Evolutionary conservation across 352 stramenopile genomes (phyloP).

Genomic region (Globisporangium splendens): DNA sequence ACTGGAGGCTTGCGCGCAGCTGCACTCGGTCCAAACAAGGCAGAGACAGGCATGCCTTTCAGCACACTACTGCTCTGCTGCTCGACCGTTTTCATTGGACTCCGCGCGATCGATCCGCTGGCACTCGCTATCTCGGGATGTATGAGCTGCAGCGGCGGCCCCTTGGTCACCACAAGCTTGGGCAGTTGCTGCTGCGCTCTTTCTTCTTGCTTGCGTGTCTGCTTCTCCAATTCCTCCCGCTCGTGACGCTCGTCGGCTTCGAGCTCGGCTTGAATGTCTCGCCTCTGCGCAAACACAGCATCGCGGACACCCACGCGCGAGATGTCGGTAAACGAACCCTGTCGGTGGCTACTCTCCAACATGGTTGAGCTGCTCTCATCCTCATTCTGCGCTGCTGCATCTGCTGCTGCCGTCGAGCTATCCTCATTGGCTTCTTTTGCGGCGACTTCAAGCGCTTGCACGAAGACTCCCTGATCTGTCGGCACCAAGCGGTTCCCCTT

Average conservation of each 20-base stretch:
- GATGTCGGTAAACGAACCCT: constrained; percentile 37
- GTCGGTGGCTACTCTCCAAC: background rate
- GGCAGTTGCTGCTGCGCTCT: constrained; percentile 17
- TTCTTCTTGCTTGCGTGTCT: constrained; percentile 13
- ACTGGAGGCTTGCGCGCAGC: constrained; percentile 10
- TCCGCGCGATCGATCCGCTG: background rate
- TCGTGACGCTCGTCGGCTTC: constrained; percentile 9
- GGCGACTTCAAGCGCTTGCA: constrained; percentile 20
- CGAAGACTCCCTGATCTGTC: constrained; percentile 18
- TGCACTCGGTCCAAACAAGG: constrained; percentile 18
- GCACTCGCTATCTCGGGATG: constrained; percentile 2
- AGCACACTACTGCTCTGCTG: constrained; percentile 25
- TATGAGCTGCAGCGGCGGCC: constrained; percentile 28
- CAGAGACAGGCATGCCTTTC: constrained; percentile 19
- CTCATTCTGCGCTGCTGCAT: constrained; percentile 4
- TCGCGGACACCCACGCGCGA: constrained; percentile 16
- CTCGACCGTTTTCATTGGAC: constrained; percentile 8
- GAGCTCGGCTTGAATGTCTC: constrained; percentile 21
- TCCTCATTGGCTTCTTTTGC: background rate
- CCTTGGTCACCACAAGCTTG: constrained; percentile 45
- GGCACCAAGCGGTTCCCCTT: constrained; percentile 31
- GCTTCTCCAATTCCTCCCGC: background rate
- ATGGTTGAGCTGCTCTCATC: background rate
- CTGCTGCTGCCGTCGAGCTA: constrained; percentile 2
- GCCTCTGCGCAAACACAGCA: constrained; percentile 14